Percentiles rank a stretch among this genome's conserved stretches.
Evolutionary conservation across 2,329 filamentous ascomycete species (phyloP).

Genomic region (Aaosphaeria pasadenensis): DNA sequence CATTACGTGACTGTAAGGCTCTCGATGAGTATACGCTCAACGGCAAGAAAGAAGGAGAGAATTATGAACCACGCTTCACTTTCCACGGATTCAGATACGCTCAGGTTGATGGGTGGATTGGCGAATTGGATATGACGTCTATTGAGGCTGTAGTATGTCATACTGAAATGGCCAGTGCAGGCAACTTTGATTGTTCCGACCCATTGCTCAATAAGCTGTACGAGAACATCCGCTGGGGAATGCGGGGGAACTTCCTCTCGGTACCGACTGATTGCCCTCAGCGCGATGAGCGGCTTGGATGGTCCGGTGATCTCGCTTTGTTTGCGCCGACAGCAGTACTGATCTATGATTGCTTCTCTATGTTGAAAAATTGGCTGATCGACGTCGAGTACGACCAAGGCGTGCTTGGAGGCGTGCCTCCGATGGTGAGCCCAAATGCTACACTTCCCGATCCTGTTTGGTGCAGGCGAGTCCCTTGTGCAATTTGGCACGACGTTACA

Average conservation of each 20-base stretch:
- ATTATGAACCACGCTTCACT: conserved; percentile 49
- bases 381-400: conserved; percentile 43
- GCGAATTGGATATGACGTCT: neutral
- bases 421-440: neutral
- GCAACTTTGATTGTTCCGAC: conserved; percentile 54
- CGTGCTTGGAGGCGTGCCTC: neutral
- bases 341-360: conserved; percentile 52
- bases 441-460: neutral
- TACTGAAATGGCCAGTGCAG: conserved; percentile 51
- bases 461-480: neutral
- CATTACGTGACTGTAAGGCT: conserved; percentile 45
- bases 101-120: conserved; percentile 46
- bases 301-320: conserved; percentile 52
- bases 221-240: conserved; percentile 55
- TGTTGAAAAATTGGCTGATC: conserved; percentile 51
- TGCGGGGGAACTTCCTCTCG: conserved; percentile 54
- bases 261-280: conserved; percentile 55
- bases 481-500: neutral
- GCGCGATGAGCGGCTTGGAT: conserved; percentile 53
- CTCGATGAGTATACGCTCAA: neutral
- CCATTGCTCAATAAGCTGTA: conserved; percentile 53
- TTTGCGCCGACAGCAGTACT: conserved; percentile 53
- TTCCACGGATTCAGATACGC: conserved; percentile 55
- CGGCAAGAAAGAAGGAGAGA: neutral
- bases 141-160: conserved; percentile 46